phyloP scores from a whole-genome alignment of 139 green algal species.

The Tetradesmus obliquus region DNA sequence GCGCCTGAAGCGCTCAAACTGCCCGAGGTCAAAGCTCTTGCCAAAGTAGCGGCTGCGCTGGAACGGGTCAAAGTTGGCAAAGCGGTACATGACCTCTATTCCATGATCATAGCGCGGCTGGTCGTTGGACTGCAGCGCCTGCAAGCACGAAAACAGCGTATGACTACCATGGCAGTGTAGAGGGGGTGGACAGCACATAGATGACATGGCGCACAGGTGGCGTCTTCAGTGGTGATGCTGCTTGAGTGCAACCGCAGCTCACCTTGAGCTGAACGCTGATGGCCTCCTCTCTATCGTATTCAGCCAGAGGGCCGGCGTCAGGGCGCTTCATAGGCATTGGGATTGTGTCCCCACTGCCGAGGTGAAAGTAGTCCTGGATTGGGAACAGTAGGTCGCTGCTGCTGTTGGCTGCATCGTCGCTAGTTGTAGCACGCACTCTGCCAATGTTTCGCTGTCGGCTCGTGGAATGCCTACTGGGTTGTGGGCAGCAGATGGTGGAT shows the following conservation, averaged over 20 bases:
- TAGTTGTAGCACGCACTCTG: not conserved
- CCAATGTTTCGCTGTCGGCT: not conserved
- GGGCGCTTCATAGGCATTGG: constrained; percentile 27
- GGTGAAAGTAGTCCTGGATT: not conserved
- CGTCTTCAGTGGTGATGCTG: not conserved
- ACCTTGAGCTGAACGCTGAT: constrained; percentile 66
- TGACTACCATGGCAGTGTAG: not conserved
- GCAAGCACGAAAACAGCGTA: not conserved
- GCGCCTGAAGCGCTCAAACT: constrained; percentile 83
- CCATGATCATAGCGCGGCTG: constrained; percentile 70
- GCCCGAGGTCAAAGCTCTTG: constrained; percentile 71
- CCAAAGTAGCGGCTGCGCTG: constrained; percentile 72
- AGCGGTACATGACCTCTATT: constrained; percentile 78
- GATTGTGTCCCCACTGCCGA: constrained; percentile 50
- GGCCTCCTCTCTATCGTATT: constrained; percentile 62
- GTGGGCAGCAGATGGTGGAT: not conserved
- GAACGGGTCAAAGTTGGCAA: constrained; percentile 82
- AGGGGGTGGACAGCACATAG: not conserved
- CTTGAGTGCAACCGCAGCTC: not conserved
- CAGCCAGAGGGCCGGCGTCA: constrained; percentile 52
- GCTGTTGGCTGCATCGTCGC: constrained; percentile 15
- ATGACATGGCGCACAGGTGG: not conserved
- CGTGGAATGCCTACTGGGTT: not conserved
- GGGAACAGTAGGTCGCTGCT: constrained; percentile 4
- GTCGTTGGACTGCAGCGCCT: constrained; percentile 70